These are phyloP conservation scores for Colletotrichum euphorbiae DNA, from an alignment of 2,329 filamentous ascomycete species.

Conservation along the genomic window DNA sequence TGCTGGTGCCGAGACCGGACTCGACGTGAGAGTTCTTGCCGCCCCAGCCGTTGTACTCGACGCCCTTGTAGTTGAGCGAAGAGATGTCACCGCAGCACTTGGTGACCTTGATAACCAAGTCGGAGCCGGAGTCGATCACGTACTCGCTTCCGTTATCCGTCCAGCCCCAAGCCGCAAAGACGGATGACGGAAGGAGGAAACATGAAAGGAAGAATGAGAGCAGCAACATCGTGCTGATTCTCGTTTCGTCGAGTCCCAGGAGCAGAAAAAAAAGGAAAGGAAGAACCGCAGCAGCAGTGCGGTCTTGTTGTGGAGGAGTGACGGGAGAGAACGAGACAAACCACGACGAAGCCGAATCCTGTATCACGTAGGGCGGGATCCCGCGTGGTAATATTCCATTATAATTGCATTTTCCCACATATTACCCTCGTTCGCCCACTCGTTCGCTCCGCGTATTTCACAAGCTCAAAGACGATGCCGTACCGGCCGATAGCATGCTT, in stretches of 20 bases:
- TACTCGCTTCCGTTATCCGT: constrained; percentile 53
- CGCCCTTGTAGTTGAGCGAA: too few relatives aligned
- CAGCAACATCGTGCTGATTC: constrained; percentile 43
- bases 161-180: constrained; percentile 53
- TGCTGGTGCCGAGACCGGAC: too few relatives aligned
- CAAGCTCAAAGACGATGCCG: too few relatives aligned
- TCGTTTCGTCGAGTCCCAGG: neutral
- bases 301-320: constrained; percentile 10
- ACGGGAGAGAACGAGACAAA: neutral
- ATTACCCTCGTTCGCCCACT: too few relatives aligned
- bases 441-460: too few relatives aligned
- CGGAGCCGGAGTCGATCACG: constrained; percentile 52
- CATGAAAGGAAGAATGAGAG: constrained; percentile 44
- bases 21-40: too few relatives aligned
- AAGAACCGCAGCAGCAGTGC: constrained; percentile 20
- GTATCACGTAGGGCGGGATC: neutral
- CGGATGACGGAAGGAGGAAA: constrained; percentile 45
- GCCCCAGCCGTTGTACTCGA: too few relatives aligned
- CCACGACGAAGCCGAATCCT: constrained; percentile 6
- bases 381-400: neutral
- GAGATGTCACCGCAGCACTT: too few relatives aligned
- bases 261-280: neutral
- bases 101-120: too few relatives aligned
- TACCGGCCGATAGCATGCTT: too few relatives aligned
- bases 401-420: neutral